Conservation (phyloP, 202 grass and related monocot genomes). For the Saccharum hybrid region DNA sequence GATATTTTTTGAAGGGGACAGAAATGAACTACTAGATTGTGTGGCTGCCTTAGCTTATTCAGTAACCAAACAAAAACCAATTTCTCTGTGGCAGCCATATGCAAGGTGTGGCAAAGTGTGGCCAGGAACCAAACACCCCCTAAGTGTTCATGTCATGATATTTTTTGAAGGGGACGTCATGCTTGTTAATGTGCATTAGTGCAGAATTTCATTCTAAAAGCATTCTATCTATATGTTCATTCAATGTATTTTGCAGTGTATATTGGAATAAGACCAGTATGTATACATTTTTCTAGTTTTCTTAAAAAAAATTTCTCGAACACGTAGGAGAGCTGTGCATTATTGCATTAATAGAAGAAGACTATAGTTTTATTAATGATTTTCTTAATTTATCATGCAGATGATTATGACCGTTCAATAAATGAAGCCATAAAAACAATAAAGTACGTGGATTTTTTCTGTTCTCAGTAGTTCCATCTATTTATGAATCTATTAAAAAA, state of each 20-base stretch:
- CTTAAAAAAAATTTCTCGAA: background rate
- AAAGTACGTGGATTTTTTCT: conserved; percentile 71
- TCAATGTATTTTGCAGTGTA: conserved; percentile 17
- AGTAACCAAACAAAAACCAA: no score
- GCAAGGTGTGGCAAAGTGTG: no score
- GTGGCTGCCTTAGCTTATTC: no score
- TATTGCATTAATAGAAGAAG: background rate
- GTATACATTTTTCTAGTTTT: conserved; percentile 24
- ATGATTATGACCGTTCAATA: conserved; percentile 98
- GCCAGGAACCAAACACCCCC: no score
- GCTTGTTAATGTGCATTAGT: no score
- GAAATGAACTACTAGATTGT: no score
- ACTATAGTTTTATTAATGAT: background rate
- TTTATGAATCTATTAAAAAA: conserved; percentile 14
- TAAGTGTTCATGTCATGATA: background rate
- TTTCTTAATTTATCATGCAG: conserved; percentile 57
- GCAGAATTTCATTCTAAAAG: no score
- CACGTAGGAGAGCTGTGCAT: background rate
- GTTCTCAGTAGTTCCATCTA: conserved; percentile 10
- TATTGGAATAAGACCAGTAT: conserved; percentile 25
- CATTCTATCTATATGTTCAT: background rate
- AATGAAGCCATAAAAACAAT: conserved; percentile 93
- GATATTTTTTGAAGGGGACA: no score
- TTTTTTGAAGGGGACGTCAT: background rate
- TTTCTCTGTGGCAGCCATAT: no score